A percentile compares a stretch with the other conserved stretches of the same genome.
phyloP scores from a whole-genome alignment of 169 alveolate species.

The Plasmodium coatneyi region DNA sequence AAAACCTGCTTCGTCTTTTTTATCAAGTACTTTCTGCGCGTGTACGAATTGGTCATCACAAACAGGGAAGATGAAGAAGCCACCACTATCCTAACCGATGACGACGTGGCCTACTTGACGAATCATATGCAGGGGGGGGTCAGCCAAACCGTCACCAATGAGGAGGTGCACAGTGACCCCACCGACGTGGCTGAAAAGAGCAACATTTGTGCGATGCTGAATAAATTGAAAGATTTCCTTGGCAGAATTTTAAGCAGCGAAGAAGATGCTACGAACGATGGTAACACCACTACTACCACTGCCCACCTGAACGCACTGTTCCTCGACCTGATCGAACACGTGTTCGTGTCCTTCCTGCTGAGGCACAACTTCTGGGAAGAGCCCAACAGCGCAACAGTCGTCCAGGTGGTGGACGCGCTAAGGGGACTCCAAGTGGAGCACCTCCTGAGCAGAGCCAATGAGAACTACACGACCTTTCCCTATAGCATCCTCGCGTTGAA shows the following conservation, averaged over 20 bases:
- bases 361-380: background rate
- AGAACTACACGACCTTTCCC: background rate
- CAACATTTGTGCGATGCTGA: background rate
- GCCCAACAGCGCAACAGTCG: background rate
- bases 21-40: constrained; percentile 32
- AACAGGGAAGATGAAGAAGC: constrained; percentile 11
- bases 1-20: constrained; percentile 25
- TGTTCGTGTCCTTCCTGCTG: constrained; percentile 31
- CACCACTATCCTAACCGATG: background rate
- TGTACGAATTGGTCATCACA: background rate
- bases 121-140: background rate
- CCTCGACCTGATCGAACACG: constrained; percentile 40
- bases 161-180: background rate
- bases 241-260: background rate
- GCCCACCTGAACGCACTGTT: constrained; percentile 10
- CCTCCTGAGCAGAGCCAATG: background rate
- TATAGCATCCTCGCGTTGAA: background rate
- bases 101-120: background rate
- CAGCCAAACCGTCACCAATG: background rate
- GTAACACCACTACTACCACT: background rate
- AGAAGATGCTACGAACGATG: background rate
- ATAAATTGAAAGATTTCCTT: background rate
- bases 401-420: background rate
- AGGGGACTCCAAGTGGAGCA: background rate
- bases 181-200: background rate